Base-by-base conservation (phyloP, 257 asterid genomes). In the Hygrophila difformis region DNA sequence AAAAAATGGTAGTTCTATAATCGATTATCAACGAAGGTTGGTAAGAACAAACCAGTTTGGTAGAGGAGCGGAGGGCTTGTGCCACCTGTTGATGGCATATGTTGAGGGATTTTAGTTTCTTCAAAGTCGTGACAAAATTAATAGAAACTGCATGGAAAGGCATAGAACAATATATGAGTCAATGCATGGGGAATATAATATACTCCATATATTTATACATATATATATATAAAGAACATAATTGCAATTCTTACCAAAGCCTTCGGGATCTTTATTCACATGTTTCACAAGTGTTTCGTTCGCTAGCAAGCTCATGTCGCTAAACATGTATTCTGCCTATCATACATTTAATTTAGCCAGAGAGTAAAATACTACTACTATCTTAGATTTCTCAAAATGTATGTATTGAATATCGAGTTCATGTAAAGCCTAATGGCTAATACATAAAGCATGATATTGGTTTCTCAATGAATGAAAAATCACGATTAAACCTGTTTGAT, bases 241-340 rank as follows among this genome's bases (percentile, higher is more conserved):
- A 24, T 6, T 8, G 26, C 2, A 34, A 44, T 65, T n/a, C 83
- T 64, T 41, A 86, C 99, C 97, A 40, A 54, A 91, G 58, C 97
- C 94, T 67, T 91, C 93, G 1, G 79, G 84, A 35, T 91, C 97
- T 72, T 78, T 91, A 26, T 47, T 67, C 42, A 81, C 87, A 47
- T 82, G 95, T 52, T 84, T 86, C 2, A 72, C 77, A 55, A 91
- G 67, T 36, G 89, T 71, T 39, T 91, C 99, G 45, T 91, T 91
- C 18, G 97, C 96, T 47, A 91, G 77, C 74, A 91, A 68, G 72
- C 99, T 86, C 95, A 83, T 78, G 61, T 86, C 95, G 53, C 97
- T 91, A 44, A 91, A 84, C 66, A 86, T 91, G 55, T 86, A 91
- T 52, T 91, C 99, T 44, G 87, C 95, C 99, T 86, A 76, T 21